Evolutionary conservation across 1,139 yeast species (phyloP).

Genomic region (Hanseniaspora uvarum): DNA sequence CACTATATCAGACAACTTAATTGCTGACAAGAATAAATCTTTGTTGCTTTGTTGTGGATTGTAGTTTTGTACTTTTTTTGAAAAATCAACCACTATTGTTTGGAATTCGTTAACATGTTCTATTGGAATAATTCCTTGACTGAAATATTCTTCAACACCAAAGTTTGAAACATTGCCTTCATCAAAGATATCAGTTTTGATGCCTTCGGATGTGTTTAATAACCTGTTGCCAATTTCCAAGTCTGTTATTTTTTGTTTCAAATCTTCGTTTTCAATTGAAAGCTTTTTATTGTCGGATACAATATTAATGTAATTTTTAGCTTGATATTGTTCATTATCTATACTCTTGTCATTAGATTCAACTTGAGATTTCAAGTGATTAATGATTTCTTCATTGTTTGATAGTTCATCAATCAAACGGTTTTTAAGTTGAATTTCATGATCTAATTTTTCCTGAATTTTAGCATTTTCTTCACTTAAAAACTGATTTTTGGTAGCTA

Average conservation of each 20-base stretch:
- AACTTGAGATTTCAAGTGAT: not conserved
- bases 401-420: constrained; percentile 3
- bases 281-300: constrained; percentile 22
- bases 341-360: not conserved
- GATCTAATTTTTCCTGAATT: not conserved
- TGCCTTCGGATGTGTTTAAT: constrained; percentile 14
- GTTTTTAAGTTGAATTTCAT: not conserved
- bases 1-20: constrained; percentile 6
- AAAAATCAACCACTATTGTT: constrained; percentile 20
- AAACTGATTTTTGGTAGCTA: not conserved
- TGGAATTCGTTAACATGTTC: constrained; percentile 21
- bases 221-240: constrained; percentile 26
- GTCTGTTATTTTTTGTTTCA: constrained; percentile 29
- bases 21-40: constrained; percentile 6
- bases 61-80: constrained; percentile 18
- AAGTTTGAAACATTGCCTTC: constrained; percentile 9
- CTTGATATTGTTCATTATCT: constrained; percentile 4
- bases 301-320: constrained; percentile 3
- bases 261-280: constrained; percentile 30
- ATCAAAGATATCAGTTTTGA: constrained; percentile 7
- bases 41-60: constrained; percentile 10
- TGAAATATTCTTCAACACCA: not conserved
- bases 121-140: constrained; percentile 24
- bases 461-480: not conserved
- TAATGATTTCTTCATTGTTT: constrained; percentile 3